Conservation (phyloP, 768 basidiomycete genomes). For the Punctularia strigosozonata region DNA sequence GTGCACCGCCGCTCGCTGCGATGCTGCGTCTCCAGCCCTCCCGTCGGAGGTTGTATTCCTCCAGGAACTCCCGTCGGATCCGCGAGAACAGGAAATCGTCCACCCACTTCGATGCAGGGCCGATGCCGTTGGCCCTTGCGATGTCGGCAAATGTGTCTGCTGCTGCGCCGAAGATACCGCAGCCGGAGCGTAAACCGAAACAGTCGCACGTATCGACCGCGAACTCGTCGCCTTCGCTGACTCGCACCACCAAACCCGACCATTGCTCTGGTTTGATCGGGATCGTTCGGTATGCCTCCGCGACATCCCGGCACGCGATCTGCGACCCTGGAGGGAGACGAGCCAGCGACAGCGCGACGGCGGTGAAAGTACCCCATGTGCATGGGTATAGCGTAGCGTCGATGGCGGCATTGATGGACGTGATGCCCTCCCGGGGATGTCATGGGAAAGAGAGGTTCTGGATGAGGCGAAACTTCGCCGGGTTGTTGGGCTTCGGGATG, state of each 20-base stretch:
- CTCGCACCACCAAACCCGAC: conserved; percentile 19
- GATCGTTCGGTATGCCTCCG: conserved; percentile 25
- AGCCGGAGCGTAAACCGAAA: conserved; percentile 4
- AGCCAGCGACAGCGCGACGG: conserved; percentile 17
- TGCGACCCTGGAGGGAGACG: conserved; percentile 27
- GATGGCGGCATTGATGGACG: conserved; percentile 21
- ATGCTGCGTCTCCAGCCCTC: conserved; percentile 1
- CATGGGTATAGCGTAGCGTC: conserved; percentile 22
- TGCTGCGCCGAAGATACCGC: conserved; percentile 4
- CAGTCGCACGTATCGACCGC: conserved; percentile 5
- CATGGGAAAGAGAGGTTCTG: conserved; percentile 21
- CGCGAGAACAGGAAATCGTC: conserved; percentile 14
- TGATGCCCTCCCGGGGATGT: not conserved
- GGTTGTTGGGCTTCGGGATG: conserved; percentile 15
- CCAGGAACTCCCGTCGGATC: conserved; percentile 6
- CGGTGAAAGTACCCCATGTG: conserved; percentile 31
- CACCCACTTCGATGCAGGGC: conserved; percentile 17
- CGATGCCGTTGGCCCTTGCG: conserved; percentile 6
- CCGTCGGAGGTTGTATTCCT: conserved; percentile 15
- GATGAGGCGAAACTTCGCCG: conserved; percentile 11
- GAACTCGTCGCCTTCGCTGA: conserved; percentile 3
- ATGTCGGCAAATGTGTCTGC: conserved; percentile 8
- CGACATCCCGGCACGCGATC: conserved; percentile 22
- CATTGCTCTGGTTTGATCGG: conserved; percentile 22
- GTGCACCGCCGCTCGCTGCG: conserved; percentile 5